Percentiles rank a stretch among this genome's conserved stretches.
Conservation (phyloP, 352 stramenopile genomes). For the Pythium plurisporium region DNA sequence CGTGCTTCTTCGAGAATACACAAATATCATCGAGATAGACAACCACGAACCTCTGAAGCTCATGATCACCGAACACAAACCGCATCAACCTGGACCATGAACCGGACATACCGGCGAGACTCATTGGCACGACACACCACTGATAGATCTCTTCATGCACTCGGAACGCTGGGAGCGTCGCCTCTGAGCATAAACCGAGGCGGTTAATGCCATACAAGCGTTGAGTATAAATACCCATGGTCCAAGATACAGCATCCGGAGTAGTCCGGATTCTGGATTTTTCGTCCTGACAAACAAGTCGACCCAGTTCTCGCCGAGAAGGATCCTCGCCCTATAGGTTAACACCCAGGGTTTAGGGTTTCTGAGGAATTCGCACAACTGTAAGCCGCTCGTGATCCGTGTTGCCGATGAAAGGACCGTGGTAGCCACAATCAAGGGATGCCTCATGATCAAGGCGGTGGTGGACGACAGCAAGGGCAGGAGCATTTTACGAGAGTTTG, state of each 20-base stretch:
- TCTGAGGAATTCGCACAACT: no score
- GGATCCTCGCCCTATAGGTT: no score
- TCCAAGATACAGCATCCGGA: no score
- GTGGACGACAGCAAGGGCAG: not conserved
- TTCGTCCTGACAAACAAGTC: no score
- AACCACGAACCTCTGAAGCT: not conserved
- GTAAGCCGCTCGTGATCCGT: not conserved
- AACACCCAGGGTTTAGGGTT: no score
- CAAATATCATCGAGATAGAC: conserved; percentile 5
- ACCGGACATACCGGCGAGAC: not conserved
- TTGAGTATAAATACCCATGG: no score
- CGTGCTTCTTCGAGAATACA: not conserved
- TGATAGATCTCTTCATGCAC: not conserved
- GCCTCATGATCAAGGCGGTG: not conserved
- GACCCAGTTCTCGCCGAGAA: no score
- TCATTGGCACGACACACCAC: not conserved
- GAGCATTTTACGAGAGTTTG: not conserved
- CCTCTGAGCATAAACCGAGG: not conserved
- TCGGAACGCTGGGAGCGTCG: not conserved
- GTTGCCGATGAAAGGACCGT: conserved; percentile 2
- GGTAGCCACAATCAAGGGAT: not conserved
- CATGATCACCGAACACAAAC: not conserved
- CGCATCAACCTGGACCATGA: not conserved
- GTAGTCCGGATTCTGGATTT: no score
- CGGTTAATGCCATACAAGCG: no score